Evolutionary conservation across 495 filamentous ascomycete genomes (phyloP).

Genomic region (Penicillium alfredii): DNA sequence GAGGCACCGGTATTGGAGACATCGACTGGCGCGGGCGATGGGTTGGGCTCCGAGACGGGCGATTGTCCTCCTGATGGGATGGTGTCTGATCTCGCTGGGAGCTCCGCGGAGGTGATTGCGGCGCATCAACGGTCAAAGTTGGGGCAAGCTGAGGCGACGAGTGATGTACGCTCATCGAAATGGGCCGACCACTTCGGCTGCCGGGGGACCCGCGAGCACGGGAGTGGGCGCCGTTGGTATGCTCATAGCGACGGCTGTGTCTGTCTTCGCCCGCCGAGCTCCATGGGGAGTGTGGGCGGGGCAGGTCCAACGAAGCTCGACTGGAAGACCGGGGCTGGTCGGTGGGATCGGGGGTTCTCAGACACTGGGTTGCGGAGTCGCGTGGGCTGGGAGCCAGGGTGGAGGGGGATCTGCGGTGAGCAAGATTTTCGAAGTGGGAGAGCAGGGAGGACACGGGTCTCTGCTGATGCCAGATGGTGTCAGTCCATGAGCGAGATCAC

Average conservation of each 20-base stretch:
- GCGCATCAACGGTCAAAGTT: conserved; percentile 66
- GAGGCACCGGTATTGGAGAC: conserved; percentile 37
- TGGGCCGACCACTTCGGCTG: conserved; percentile 32
- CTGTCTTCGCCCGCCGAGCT: conserved; percentile 26
- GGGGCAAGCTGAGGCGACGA: conserved; percentile 60
- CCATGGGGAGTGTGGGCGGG: conserved; percentile 41
- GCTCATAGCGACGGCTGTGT: conserved; percentile 15
- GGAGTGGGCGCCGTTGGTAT: conserved; percentile 19
- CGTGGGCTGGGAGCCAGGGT: conserved; percentile 25
- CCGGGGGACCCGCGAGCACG: conserved; percentile 30
- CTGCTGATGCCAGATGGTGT: conserved; percentile 22
- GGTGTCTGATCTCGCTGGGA: conserved; percentile 10
- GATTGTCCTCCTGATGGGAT: conserved; percentile 19
- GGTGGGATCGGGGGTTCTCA: conserved; percentile 34
- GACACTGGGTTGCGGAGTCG: conserved; percentile 29
- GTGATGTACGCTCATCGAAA: conserved; percentile 47
- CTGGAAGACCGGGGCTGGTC: conserved; percentile 42
- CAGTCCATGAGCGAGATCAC: conserved; percentile 13
- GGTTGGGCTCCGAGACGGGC: conserved; percentile 22
- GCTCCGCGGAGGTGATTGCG: conserved; percentile 61
- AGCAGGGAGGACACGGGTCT: conserved; percentile 86
- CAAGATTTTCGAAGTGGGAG: conserved; percentile 87
- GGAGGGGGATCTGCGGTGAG: conserved; percentile 43
- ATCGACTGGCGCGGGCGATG: conserved; percentile 25
- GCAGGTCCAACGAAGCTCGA: conserved; percentile 49